Base-by-base conservation (phyloP, 2,329 filamentous ascomycete species). In the Torrubiella hemipterigena region DNA sequence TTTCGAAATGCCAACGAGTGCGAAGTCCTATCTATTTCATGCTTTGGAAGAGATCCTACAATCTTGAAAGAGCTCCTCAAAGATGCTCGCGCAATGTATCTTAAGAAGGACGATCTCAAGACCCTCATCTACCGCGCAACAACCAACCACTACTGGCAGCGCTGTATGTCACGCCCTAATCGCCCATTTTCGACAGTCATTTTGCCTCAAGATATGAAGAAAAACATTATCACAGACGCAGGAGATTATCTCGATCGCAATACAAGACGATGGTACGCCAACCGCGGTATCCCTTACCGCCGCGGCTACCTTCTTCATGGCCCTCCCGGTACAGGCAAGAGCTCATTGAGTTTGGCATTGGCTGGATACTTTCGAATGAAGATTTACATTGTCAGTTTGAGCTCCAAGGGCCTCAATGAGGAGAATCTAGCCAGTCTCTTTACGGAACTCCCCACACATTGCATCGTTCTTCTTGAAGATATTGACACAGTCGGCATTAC, bases 261-360 rank as follows among this genome's bases (percentile, higher is more conserved):
- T 10, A 79, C 75, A 1, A 63, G 70, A 27, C 65, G 75, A n/a
- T 93, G 84, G 83, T 93, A 94, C 49, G 67, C 77, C 1, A 80
- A 83, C 42, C 69, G 84, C 6, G 85, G 85, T 1, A 89, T 93
- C 18, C 85, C 86, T 0, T 93, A 93, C 50, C 72, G 85, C 11
- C 69, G 85, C 5, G 86, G 85, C 0, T 93, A 91, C 46, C 68
- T 93, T 0, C 73, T 93, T 12, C 65, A 87, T 40, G 85, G 85
- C 0, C 82, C 83, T 0, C 82, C 82, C 0, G 82, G 83, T 18
- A 87, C 81, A 0, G 82, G 83, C 11, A 91, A 89, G 54, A 81
- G 74, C 27, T 81, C 75, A 27, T 63, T 85, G 2, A 77, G 72
- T 39, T 66, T 84, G 25, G 79, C 80, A 0, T 63, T 82, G 30